Evolutionary conservation across 352 stramenopile genomes (phyloP), one percentile per base, ranked within the genome.

Genomic region (Globisporangium cederbergense): DNA sequence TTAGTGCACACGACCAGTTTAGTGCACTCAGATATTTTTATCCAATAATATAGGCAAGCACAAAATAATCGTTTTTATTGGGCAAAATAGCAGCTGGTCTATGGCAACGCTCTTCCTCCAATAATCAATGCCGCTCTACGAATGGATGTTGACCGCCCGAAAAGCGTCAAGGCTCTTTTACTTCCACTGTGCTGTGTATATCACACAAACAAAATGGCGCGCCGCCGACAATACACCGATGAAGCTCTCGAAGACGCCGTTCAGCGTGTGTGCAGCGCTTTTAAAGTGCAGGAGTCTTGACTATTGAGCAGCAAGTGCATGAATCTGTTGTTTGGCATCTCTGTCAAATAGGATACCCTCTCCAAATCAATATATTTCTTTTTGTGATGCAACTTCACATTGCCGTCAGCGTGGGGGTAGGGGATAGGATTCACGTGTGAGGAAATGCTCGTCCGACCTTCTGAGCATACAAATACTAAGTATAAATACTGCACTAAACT

Each of bases 1-100:
- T 51, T 32, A 51, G 30, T 30, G 46, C 46, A 51, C 46, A 51
- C n/a, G n/a, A 51, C 46, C 46, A 51, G 18, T 51, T 51, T 51
- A 51, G 46, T 51, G 8, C 46, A 51, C 46, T 51, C 22, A 25
- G 22, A 25, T 25, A 1, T 25, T 25, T 25, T 25, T 25, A 25
- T 25, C 22, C 22, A 25, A 51, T 51, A 25, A 51, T 6, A 51
- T 13, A 32, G 16, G n/a, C 46, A 32, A 28, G 16, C 11, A 51
- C 18, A 51, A 25, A 46, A 51, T n/a, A 30, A 25, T 1, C 0
- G 8, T 30, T 51, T 28, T 51, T 11, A 51, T 51, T 51, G 46
- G 20, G 6, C 46, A 50, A 51, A 51, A 51, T 16, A 51, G 0
- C 0, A 28, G 46, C 46, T 28, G 18, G n/a, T 28, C n/a, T 28